phyloP scores from a whole-genome alignment of 768 basidiomycete genomes.

The Tylopilus intermedius region DNA sequence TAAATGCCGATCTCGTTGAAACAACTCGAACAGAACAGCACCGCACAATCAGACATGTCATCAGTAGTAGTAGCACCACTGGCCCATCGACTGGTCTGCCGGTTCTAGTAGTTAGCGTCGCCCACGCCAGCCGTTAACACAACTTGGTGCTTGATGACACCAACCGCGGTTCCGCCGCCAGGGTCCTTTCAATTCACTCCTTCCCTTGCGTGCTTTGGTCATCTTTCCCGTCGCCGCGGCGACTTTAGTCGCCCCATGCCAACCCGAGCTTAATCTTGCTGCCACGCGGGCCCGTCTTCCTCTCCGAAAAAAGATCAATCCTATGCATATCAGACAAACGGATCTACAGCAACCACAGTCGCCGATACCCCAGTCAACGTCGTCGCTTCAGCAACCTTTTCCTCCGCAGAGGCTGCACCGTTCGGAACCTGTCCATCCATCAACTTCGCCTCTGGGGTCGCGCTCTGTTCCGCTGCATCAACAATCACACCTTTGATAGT shows the following conservation, averaged over 20 bases:
- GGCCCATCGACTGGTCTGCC: no score
- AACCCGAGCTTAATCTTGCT: slow-evolving; percentile 10
- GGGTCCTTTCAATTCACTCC: slow-evolving; percentile 18
- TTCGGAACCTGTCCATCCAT: slow-evolving; percentile 6
- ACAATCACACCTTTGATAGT: slow-evolving; percentile 31
- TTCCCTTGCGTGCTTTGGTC: slow-evolving; percentile 22
- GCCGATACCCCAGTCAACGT: slow-evolving; percentile 10
- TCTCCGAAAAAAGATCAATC: background rate
- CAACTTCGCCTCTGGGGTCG: slow-evolving; percentile 10
- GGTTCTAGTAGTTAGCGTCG: no score
- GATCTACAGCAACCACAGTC: slow-evolving; percentile 20
- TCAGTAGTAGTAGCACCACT: no score
- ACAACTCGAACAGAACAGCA: no score
- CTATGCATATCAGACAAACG: slow-evolving; percentile 13
- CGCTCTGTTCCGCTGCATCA: slow-evolving; percentile 13
- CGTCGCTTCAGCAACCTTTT: slow-evolving; percentile 18
- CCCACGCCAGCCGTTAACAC: no score
- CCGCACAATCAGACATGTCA: no score
- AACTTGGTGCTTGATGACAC: no score
- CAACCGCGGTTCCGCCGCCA: slow-evolving; percentile 9
- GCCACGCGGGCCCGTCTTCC: slow-evolving; percentile 1
- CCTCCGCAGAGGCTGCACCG: slow-evolving; percentile 13
- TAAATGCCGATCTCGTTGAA: slow-evolving; percentile 22
- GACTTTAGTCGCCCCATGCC: slow-evolving; percentile 6
- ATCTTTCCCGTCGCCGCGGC: slow-evolving; percentile 8